phyloP scores from a whole-genome alignment of 352 stramenopile species.

The Phytophthora hybrid region DNA sequence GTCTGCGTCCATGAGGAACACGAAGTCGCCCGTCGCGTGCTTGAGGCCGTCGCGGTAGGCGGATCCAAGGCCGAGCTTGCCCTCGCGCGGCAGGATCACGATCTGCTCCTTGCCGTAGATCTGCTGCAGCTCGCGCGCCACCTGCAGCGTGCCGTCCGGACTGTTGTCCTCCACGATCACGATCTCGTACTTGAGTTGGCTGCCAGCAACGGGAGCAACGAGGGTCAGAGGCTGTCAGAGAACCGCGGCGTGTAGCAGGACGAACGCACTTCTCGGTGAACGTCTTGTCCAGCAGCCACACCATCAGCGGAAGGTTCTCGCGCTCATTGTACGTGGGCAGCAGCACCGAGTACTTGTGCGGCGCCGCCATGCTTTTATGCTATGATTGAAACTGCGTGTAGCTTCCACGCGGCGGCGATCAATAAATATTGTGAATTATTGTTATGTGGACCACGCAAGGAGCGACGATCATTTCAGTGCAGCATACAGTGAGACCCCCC shows the following conservation, averaged over 20 bases:
- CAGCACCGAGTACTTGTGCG: conserved; percentile 94
- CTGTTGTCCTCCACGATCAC: conserved; percentile 99
- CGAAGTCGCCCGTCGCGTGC: conserved; percentile 91
- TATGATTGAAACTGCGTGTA: conserved; percentile 5
- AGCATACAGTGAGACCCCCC: too few relatives aligned
- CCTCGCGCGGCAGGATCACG: conserved; percentile 93
- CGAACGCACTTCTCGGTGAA: conserved; percentile 89
- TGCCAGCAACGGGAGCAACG: conserved; percentile 35
- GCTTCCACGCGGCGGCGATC: conserved; percentile 21
- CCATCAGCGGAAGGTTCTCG: conserved; percentile 98
- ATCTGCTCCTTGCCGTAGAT: conserved; percentile 94
- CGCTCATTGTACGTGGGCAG: conserved; percentile 99
- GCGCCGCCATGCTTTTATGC: conserved; percentile 22
- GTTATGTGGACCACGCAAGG: conserved; percentile 10
- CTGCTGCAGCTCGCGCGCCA: conserved; percentile 91
- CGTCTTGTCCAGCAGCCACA: conserved; percentile 96
- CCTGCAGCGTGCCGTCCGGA: conserved; percentile 96
- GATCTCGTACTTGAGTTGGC: conserved; percentile 95
- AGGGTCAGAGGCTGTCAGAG: not conserved
- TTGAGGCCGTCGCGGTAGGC: conserved; percentile 98
- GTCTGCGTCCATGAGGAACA: conserved; percentile 99
- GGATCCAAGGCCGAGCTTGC: conserved; percentile 96
- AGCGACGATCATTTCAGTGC: conserved; percentile 2
- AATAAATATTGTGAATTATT: too few relatives aligned
- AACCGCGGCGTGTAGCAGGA: conserved; percentile 5